These are phyloP conservation scores for Tilletiopsis washingtonensis DNA, from an alignment of 1,284 basidiomycete genomes.

Conservation along the genomic window DNA sequence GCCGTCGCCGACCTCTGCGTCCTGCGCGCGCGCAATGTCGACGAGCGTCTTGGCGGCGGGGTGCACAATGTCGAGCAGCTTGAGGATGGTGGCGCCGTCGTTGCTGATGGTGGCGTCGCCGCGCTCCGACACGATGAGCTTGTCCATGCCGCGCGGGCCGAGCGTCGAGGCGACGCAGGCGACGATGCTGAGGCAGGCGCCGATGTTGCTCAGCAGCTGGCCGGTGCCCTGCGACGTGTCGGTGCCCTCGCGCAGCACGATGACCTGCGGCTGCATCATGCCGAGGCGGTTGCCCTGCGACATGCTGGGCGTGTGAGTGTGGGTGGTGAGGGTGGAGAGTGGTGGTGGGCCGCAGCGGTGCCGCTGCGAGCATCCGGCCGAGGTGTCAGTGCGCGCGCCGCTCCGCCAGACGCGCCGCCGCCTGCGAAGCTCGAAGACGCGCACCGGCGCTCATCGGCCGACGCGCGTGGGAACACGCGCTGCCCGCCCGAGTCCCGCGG, in stretches of 20 bases:
- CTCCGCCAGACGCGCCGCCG: no score
- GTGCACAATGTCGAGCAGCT: slow-evolving; percentile 93
- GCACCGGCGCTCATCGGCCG: no score
- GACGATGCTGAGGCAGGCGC: slow-evolving; percentile 41
- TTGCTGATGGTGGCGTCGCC: slow-evolving; percentile 94
- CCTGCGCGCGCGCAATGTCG: slow-evolving; percentile 94
- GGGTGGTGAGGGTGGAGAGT: no score
- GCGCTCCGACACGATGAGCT: slow-evolving; percentile 61
- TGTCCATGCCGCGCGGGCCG: slow-evolving; percentile 98
- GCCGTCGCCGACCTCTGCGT: slow-evolving; percentile 96
- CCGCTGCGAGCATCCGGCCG: no score
- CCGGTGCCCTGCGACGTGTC: slow-evolving; percentile 91
- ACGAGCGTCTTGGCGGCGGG: slow-evolving; percentile 92
- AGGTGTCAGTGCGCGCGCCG: no score
- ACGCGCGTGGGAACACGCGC: no score
- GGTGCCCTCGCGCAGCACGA: slow-evolving; percentile 62
- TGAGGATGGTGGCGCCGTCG: slow-evolving; percentile 95
- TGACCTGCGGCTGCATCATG: slow-evolving; percentile 18
- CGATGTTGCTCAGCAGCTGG: slow-evolving; percentile 91
- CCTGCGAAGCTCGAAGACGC: no score
- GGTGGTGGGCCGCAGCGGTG: no score
- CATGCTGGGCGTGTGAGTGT: no score
- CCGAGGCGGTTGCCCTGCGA: no score
- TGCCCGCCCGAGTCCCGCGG: no score
- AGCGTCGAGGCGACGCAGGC: slow-evolving; percentile 66